phyloP scores from a whole-genome alignment of 176 grass and related monocot genomes.

The Eragrostis curvula region DNA sequence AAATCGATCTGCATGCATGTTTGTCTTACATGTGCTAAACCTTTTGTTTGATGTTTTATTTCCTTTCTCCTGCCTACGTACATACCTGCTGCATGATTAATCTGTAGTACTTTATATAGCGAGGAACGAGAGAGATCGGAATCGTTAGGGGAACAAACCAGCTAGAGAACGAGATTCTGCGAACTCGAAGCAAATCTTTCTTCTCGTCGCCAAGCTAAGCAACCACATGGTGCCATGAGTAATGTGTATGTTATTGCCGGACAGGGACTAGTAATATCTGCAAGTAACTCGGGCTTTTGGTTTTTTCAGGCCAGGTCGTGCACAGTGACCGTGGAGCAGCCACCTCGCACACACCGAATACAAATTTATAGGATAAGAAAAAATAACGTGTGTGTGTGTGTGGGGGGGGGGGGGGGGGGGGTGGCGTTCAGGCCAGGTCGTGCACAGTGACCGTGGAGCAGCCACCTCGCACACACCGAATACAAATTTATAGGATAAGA shows the following conservation, averaged over 20 bases:
- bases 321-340: slow-evolving; percentile 15
- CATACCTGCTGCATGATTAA: not conserved
- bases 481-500: too few relatives aligned
- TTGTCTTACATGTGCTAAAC: too few relatives aligned
- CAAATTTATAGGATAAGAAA: too few relatives aligned
- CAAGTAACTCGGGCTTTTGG: too few relatives aligned
- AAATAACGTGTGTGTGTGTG: too few relatives aligned
- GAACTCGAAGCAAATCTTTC: not conserved
- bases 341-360: slow-evolving; percentile 2
- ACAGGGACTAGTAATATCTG: too few relatives aligned
- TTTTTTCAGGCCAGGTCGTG: too few relatives aligned
- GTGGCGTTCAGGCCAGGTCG: too few relatives aligned
- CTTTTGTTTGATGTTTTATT: too few relatives aligned
- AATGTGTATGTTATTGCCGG: not conserved
- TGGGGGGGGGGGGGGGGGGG: too few relatives aligned
- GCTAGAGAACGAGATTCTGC: not conserved
- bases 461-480: slow-evolving; percentile 7
- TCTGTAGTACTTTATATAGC: not conserved
- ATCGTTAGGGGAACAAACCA: not conserved
- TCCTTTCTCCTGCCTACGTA: too few relatives aligned
- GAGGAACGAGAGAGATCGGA: not conserved
- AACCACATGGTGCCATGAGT: slow-evolving; percentile 15
- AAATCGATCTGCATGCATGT: too few relatives aligned
- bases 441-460: slow-evolving; percentile 10
- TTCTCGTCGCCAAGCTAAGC: slow-evolving; percentile 2